These are phyloP conservation scores for Arctostaphylos glauca DNA, from an alignment of 148 eudicot genomes.

Conservation along the genomic window DNA sequence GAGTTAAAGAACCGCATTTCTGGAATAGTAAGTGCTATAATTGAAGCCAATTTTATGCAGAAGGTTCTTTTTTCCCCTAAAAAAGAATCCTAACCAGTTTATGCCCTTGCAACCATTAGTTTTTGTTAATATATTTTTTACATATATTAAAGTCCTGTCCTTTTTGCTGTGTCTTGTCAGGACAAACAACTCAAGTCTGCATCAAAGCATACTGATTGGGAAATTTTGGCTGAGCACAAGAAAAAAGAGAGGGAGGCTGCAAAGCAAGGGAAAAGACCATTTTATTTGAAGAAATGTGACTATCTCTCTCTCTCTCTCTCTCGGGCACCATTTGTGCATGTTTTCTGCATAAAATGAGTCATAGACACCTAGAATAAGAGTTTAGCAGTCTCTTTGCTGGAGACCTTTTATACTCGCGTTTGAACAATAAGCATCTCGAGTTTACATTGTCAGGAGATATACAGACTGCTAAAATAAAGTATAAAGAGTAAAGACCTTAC, in stretches of 20 bases:
- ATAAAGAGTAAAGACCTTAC: too few species aligned
- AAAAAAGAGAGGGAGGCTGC: conserved; percentile 88
- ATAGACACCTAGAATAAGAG: neutral
- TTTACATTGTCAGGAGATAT: neutral
- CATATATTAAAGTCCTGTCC: conserved; percentile 4
- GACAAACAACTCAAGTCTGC: conserved; percentile 71
- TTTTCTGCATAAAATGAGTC: neutral
- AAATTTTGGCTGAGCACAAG: conserved; percentile 80
- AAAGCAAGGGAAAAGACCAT: conserved; percentile 86
- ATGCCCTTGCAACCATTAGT: neutral
- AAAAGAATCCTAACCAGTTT: neutral
- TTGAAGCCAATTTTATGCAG: neutral
- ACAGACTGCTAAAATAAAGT: too few species aligned
- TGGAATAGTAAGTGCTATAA: conserved; percentile 60
- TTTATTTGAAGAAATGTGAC: conserved; percentile 83
- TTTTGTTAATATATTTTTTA: neutral
- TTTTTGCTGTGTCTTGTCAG: conserved; percentile 31
- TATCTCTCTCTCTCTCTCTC: conserved; percentile 21
- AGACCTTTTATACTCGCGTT: neutral
- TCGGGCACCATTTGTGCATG: neutral
- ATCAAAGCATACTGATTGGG: conserved; percentile 49
- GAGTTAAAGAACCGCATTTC: conserved; percentile 51
- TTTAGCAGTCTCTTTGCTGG: neutral
- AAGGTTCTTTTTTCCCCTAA: neutral
- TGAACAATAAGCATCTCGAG: too few species aligned